Conservation (phyloP, 208 protist genomes). For the Naegleria lovaniensis region DNA sequence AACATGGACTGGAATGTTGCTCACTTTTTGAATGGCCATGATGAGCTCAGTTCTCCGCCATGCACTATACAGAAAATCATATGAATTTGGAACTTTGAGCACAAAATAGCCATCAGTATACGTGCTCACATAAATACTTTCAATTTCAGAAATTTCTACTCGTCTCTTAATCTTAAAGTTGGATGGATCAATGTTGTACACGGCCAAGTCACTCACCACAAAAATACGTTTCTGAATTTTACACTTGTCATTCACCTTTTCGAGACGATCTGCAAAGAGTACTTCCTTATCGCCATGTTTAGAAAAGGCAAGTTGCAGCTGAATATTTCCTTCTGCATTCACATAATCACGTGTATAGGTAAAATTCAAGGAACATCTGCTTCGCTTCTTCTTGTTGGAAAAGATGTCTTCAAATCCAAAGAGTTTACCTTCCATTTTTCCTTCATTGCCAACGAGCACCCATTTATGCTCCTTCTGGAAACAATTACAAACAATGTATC, state of each 20-base stretch:
- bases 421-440: background rate
- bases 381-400: background rate
- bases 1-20: background rate
- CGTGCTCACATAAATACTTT: background rate
- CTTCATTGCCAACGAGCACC: background rate
- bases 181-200: background rate
- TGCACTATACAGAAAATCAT: background rate
- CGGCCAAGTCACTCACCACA: background rate
- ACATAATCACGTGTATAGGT: background rate
- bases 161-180: background rate
- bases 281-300: background rate
- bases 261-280: background rate
- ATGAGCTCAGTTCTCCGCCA: background rate
- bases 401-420: background rate
- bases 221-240: background rate
- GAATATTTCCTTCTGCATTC: background rate
- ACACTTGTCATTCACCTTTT: background rate
- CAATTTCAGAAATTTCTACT: background rate
- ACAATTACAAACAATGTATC: background rate
- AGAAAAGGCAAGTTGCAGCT: background rate
- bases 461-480: background rate
- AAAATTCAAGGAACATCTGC: background rate
- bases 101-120: background rate
- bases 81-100: background rate
- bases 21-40: background rate